Percentiles rank a stretch among this genome's conserved stretches.
Conservation (phyloP, 2,329 filamentous ascomycete species). For the Diaporthe citrichinensis region DNA sequence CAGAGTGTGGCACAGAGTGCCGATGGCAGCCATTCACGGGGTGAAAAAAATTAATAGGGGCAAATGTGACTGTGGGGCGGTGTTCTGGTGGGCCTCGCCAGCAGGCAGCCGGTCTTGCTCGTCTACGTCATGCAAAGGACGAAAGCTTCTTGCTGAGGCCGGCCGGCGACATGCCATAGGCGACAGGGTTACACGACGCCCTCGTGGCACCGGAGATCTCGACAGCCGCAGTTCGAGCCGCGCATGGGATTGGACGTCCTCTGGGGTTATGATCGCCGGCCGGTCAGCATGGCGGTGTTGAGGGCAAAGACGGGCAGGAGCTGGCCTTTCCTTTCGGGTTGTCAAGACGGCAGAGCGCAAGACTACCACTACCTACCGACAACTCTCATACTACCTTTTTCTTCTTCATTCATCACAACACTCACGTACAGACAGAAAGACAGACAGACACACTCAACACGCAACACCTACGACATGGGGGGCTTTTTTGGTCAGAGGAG, state of each 20-base stretch:
- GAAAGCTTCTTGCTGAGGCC: slow-evolving; percentile 5
- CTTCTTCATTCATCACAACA: slow-evolving; percentile 21
- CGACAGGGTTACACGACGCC: slow-evolving; percentile 43
- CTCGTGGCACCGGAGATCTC: slow-evolving; percentile 42
- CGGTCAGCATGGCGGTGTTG: slow-evolving; percentile 35
- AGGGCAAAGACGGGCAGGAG: slow-evolving; percentile 12
- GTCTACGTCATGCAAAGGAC: slow-evolving; percentile 34
- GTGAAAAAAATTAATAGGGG: slow-evolving; percentile 31
- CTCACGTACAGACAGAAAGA: slow-evolving; percentile 4
- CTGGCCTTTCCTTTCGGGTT: slow-evolving; percentile 8
- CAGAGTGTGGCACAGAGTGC: not conserved
- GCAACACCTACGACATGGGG: slow-evolving; percentile 6
- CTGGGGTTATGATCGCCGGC: slow-evolving; percentile 31
- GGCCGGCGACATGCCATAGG: slow-evolving; percentile 28
- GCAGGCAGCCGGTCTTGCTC: slow-evolving; percentile 29
- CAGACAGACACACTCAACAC: slow-evolving; percentile 2
- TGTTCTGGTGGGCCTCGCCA: slow-evolving; percentile 32
- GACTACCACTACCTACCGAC: slow-evolving; percentile 17
- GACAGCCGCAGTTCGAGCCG: slow-evolving; percentile 26
- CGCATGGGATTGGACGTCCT: slow-evolving; percentile 32
- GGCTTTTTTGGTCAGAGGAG: slow-evolving; percentile 6
- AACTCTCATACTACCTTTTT: slow-evolving; percentile 21
- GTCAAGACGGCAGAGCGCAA: slow-evolving; percentile 18
- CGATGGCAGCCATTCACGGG: slow-evolving; percentile 18
- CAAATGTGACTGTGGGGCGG: slow-evolving; percentile 36